These are phyloP conservation scores for Rhodotorula sp. DNA, from an alignment of 1,284 basidiomycete genomes.

Conservation along the genomic window DNA sequence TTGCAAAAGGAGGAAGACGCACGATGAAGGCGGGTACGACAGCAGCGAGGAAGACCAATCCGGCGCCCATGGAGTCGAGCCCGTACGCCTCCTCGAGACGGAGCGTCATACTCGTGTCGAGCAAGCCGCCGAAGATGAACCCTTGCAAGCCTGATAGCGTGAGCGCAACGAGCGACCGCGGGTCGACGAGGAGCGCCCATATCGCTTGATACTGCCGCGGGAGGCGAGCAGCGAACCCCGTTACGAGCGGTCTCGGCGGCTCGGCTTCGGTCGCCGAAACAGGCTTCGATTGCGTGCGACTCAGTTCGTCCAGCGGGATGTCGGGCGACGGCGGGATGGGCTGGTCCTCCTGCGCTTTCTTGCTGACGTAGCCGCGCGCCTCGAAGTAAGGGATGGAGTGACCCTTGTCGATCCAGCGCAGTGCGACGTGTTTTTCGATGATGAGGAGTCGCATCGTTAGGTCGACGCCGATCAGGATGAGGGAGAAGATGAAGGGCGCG, in stretches of 20 bases:
- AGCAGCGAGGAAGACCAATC: slow-evolving; percentile 42
- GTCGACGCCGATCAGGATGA: slow-evolving; percentile 41
- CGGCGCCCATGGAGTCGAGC: slow-evolving; percentile 38
- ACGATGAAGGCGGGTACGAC: slow-evolving; percentile 41
- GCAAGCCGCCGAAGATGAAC: slow-evolving; percentile 37
- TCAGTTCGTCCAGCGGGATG: background rate
- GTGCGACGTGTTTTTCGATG: slow-evolving; percentile 42
- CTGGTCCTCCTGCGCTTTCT: background rate
- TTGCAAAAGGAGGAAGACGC: background rate
- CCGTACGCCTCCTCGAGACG: slow-evolving; percentile 35
- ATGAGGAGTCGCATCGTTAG: slow-evolving; percentile 40
- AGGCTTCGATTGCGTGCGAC: too few relatives aligned
- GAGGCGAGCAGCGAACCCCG: background rate
- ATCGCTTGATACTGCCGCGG: background rate
- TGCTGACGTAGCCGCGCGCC: slow-evolving; percentile 29
- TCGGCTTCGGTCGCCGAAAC: background rate
- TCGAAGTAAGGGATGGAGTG: slow-evolving; percentile 32
- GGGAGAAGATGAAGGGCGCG: slow-evolving; percentile 45
- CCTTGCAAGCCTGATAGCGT: slow-evolving; percentile 30
- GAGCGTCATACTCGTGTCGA: slow-evolving; percentile 32
- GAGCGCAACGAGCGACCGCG: slow-evolving; percentile 5
- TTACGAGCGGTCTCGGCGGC: too few relatives aligned
- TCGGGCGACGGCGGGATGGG: background rate
- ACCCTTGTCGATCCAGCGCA: slow-evolving; percentile 29
- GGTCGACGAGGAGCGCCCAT: background rate